phyloP scores from a whole-genome alignment of 2,329 filamentous ascomycete genomes.

The Aspergillus fumigatus region DNA sequence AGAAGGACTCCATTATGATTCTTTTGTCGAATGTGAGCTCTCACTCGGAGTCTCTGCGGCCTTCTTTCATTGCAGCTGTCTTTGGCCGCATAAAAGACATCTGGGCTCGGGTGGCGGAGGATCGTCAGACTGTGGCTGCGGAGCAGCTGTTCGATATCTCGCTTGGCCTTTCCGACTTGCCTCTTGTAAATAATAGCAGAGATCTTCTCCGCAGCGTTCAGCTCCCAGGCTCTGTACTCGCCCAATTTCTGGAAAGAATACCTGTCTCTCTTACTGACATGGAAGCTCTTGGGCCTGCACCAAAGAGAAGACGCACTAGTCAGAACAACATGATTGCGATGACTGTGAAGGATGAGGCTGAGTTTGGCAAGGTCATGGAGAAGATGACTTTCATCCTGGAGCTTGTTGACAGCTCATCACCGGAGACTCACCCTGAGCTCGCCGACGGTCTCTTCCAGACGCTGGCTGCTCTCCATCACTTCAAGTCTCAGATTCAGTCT shows the following conservation, averaged over 20 bases:
- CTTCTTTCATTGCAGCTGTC: slow-evolving; percentile 57
- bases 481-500: slow-evolving; percentile 73
- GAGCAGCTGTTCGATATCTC: slow-evolving; percentile 41
- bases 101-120: slow-evolving; percentile 54
- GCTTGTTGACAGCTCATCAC: slow-evolving; percentile 74
- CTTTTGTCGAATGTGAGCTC: slow-evolving; percentile 50
- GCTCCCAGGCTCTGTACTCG: slow-evolving; percentile 68
- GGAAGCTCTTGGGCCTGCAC: slow-evolving; percentile 65
- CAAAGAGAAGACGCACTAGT: slow-evolving; percentile 76
- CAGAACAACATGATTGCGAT: slow-evolving; percentile 63
- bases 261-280: slow-evolving; percentile 66
- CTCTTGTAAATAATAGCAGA: slow-evolving; percentile 38
- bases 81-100: slow-evolving; percentile 67
- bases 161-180: slow-evolving; percentile 25
- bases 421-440: slow-evolving; percentile 68
- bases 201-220: slow-evolving; percentile 69
- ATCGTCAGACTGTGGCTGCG: slow-evolving; percentile 33
- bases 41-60: slow-evolving; percentile 40
- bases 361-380: slow-evolving; percentile 64
- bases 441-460: slow-evolving; percentile 76
- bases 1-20: slow-evolving; percentile 53
- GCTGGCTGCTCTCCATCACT: slow-evolving; percentile 81
- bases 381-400: slow-evolving; percentile 85
- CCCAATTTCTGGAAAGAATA: slow-evolving; percentile 68
- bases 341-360: slow-evolving; percentile 58